A percentile compares a stretch with the other conserved stretches of the same genome.
Evolutionary conservation across 164 flowering plant genomes (phyloP).

Genomic region (Saururus chinensis): DNA sequence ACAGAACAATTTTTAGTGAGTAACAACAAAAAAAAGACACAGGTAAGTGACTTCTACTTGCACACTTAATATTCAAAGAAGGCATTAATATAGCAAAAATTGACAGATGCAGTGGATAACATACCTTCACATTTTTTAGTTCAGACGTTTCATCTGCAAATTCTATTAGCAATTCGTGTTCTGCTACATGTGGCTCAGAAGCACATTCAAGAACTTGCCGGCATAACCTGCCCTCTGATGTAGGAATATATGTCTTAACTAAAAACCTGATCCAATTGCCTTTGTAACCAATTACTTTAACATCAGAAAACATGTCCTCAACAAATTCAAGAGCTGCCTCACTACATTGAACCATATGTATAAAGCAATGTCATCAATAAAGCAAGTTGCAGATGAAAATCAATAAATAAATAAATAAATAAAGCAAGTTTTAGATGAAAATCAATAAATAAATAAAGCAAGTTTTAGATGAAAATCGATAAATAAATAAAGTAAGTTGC

Average conservation of each 20-base stretch:
- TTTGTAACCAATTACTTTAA: slow-evolving; percentile 55
- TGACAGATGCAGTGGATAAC: slow-evolving; percentile 1
- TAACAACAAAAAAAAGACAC: too few species aligned
- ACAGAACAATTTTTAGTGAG: too few species aligned
- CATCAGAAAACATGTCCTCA: slow-evolving; percentile 50
- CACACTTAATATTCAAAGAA: neutral
- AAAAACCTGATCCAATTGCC: slow-evolving; percentile 56
- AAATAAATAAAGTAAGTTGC: too few species aligned
- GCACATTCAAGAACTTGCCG: slow-evolving; percentile 27
- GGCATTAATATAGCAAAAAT: neutral
- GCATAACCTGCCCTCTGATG: slow-evolving; percentile 21
- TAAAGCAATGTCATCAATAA: neutral
- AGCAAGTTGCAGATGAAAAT: too few species aligned
- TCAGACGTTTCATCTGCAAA: slow-evolving; percentile 41
- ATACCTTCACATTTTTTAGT: slow-evolving; percentile 64
- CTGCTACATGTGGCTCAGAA: slow-evolving; percentile 33
- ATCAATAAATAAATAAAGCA: too few species aligned
- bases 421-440: too few species aligned
- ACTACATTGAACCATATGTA: slow-evolving; percentile 10
- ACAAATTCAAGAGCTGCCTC: slow-evolving; percentile 42
- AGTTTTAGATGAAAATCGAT: too few species aligned
- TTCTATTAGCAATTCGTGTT: slow-evolving; percentile 66
- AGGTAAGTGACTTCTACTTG: neutral
- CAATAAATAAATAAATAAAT: too few species aligned
- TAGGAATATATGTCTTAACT: slow-evolving; percentile 48